Percentiles rank a stretch among this genome's conserved stretches.
Evolutionary conservation across 495 filamentous ascomycete genomes (phyloP).

Genomic region (Penicillium arizonense): DNA sequence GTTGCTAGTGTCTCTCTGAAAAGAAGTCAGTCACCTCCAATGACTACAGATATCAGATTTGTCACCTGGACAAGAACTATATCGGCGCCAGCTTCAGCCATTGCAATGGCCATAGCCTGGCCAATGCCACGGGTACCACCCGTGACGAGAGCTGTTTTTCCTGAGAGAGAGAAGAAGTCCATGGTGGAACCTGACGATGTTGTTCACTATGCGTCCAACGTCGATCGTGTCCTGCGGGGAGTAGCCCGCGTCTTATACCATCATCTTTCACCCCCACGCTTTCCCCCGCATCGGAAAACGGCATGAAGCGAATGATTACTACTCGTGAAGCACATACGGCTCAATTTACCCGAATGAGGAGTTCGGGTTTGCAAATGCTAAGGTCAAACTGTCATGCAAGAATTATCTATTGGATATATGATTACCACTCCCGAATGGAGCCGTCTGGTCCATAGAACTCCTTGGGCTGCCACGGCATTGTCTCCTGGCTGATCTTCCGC

Average conservation of each 20-base stretch:
- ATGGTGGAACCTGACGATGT: too few species aligned
- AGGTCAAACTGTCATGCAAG: neutral
- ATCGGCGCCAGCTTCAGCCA: constrained; percentile 84
- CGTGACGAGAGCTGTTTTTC: constrained; percentile 77
- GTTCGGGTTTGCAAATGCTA: too few species aligned
- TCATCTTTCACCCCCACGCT: neutral
- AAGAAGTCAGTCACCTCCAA: too few species aligned
- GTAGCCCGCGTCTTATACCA: neutral
- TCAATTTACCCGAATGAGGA: too few species aligned
- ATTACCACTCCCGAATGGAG: constrained; percentile 71
- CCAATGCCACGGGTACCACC: constrained; percentile 89
- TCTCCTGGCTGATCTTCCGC: constrained; percentile 50
- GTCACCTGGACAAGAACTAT: constrained; percentile 60
- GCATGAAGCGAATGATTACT: too few species aligned
- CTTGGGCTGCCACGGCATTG: constrained; percentile 57
- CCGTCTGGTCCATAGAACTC: constrained; percentile 72
- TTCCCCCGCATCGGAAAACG: neutral
- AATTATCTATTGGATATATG: neutral
- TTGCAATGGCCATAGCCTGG: constrained; percentile 73
- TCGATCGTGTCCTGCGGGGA: neutral
- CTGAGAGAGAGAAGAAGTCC: constrained; percentile 43
- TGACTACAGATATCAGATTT: neutral
- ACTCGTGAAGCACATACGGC: too few species aligned
- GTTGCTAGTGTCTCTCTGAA: constrained; percentile 63
- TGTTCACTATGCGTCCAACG: too few species aligned